Evolutionary conservation across 2,329 filamentous ascomycete species (phyloP).

Genomic region (Venturia pyrina): DNA sequence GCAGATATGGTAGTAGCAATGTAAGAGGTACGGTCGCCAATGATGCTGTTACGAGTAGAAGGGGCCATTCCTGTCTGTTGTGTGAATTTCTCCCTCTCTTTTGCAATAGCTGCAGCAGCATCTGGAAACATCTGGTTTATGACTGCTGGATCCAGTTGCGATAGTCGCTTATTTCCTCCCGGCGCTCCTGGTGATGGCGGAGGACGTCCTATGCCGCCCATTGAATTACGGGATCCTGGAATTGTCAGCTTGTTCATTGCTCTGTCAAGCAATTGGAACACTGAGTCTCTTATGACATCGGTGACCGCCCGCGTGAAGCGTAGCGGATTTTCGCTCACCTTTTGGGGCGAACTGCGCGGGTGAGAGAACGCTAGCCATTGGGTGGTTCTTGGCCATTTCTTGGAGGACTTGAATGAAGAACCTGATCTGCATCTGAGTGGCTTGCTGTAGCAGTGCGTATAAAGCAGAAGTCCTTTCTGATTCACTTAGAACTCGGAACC

Average conservation of each 20-base stretch:
- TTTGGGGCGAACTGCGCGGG: constrained; percentile 91
- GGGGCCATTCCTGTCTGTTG: constrained; percentile 87
- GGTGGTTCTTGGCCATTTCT: constrained; percentile 97
- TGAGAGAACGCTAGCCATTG: constrained; percentile 90
- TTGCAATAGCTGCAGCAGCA: constrained; percentile 94
- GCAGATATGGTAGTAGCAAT: constrained; percentile 65
- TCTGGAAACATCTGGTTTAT: constrained; percentile 99
- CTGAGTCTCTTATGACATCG: constrained; percentile 49
- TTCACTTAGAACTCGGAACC: constrained; percentile 96
- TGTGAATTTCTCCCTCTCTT: constrained; percentile 94
- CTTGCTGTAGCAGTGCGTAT: constrained; percentile 94
- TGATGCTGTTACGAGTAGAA: constrained; percentile 85
- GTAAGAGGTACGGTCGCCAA: constrained; percentile 66
- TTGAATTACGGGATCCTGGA: constrained; percentile 76
- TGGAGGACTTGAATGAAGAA: constrained; percentile 99
- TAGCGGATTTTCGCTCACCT: constrained; percentile 44
- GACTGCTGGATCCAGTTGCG: constrained; percentile 81
- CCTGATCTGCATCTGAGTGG: constrained; percentile 94
- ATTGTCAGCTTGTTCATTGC: constrained; percentile 93
- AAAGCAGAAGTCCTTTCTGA: constrained; percentile 91
- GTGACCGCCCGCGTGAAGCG: not conserved
- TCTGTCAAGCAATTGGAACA: constrained; percentile 92
- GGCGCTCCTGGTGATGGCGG: constrained; percentile 60
- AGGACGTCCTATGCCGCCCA: constrained; percentile 55
- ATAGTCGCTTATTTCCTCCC: constrained; percentile 61